A percentile compares a stretch with the other conserved stretches of the same genome.
Evolutionary conservation across 1,284 basidiomycete genomes (phyloP).

Genomic region (Rhodotorula sp.): DNA sequence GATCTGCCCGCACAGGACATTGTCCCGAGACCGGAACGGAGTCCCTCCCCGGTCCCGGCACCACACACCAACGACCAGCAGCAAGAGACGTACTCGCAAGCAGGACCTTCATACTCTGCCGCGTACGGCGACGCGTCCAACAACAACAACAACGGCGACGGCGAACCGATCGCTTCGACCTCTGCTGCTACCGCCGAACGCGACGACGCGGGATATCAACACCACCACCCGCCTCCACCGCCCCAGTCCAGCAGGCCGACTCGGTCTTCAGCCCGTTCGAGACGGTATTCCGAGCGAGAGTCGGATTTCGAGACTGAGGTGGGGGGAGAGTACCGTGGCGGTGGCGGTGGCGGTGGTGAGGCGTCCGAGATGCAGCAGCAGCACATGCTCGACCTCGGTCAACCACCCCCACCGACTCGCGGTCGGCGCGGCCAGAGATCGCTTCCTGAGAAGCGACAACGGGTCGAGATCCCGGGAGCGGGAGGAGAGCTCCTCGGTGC

Average conservation of each 20-base stretch:
- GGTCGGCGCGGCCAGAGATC: too few species aligned
- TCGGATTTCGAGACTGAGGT: neutral
- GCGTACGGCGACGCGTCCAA: neutral
- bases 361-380: too few species aligned
- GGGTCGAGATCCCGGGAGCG: too few species aligned
- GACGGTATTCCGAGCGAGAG: neutral
- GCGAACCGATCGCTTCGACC: neutral
- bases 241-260: neutral
- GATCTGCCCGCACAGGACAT: conserved; percentile 58
- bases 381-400: too few species aligned
- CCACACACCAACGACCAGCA: neutral
- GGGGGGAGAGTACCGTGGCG: too few species aligned
- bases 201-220: too few species aligned
- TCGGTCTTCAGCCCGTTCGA: neutral
- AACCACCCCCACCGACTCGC: too few species aligned
- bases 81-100: neutral
- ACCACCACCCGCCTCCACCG: too few species aligned
- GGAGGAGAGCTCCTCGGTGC: too few species aligned
- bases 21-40: conserved; percentile 72
- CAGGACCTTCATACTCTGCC: neutral
- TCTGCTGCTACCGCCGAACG: neutral
- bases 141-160: neutral
- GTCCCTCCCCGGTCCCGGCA: neutral
- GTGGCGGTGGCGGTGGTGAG: too few species aligned
- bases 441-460: too few species aligned